Conservation (phyloP, 2,329 filamentous ascomycete genomes). For the Colletotrichum sp. region DNA sequence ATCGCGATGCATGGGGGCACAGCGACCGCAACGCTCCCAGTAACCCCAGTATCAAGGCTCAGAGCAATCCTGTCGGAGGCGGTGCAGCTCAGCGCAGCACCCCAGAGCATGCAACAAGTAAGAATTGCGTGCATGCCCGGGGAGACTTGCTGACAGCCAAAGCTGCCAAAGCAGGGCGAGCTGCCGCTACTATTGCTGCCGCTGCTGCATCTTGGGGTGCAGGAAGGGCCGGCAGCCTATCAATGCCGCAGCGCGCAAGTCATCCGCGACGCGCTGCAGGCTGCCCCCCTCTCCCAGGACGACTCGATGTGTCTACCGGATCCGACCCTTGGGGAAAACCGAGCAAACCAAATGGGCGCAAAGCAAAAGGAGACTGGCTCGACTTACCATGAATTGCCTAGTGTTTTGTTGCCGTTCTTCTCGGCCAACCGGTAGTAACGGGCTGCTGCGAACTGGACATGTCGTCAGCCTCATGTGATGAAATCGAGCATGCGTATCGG, state of each 20-base stretch:
- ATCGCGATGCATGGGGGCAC: not conserved
- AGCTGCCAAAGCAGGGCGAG: slow-evolving; percentile 14
- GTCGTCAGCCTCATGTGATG: slow-evolving; percentile 57
- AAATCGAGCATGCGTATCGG: slow-evolving; percentile 1
- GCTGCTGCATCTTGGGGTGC: not conserved
- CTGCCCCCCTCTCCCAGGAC: not conserved
- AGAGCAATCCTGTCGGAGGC: not conserved
- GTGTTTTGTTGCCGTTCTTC: slow-evolving; percentile 83
- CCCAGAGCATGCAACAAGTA: not conserved
- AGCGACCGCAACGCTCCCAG: not conserved
- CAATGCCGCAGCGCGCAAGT: slow-evolving; percentile 28
- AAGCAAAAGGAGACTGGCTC: slow-evolving; percentile 22
- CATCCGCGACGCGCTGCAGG: slow-evolving; percentile 33
- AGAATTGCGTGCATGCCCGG: slow-evolving; percentile 3
- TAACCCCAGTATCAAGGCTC: not conserved
- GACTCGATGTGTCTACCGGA: not conserved
- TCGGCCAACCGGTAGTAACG: slow-evolving; percentile 94
- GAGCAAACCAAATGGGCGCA: not conserved
- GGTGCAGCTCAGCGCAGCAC: not conserved
- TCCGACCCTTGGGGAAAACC: slow-evolving; percentile 14
- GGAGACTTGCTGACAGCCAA: not conserved
- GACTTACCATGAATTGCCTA: slow-evolving; percentile 94
- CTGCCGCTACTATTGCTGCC: not conserved
- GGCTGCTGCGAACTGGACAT: slow-evolving; percentile 74
- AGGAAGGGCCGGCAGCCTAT: slow-evolving; percentile 35